Evolutionary conservation across 495 filamentous ascomycete genomes (phyloP).

Genomic region (Thermothielavioides terrestris): DNA sequence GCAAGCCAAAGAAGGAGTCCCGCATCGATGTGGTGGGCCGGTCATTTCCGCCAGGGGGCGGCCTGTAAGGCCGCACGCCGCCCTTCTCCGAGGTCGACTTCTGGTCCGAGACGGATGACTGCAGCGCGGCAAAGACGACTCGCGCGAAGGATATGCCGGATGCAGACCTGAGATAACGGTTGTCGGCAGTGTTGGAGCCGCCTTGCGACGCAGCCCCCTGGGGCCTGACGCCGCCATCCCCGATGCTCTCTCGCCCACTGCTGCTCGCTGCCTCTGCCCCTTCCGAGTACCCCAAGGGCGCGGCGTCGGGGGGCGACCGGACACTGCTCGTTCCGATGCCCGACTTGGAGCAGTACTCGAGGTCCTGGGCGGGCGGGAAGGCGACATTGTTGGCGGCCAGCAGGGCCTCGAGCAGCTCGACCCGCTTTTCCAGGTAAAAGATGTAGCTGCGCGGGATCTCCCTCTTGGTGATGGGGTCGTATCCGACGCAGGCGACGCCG

Average conservation of each 20-base stretch:
- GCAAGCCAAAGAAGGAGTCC: constrained; percentile 90
- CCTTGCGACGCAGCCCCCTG: constrained; percentile 64
- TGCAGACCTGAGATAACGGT: constrained; percentile 73
- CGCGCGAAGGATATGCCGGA: constrained; percentile 91
- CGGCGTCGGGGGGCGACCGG: constrained; percentile 35
- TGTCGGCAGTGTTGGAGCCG: constrained; percentile 64
- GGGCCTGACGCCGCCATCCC: constrained; percentile 23
- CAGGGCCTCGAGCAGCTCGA: constrained; percentile 74
- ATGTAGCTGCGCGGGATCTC: constrained; percentile 93
- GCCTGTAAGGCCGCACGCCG: constrained; percentile 36
- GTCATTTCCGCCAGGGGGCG: constrained; percentile 11
- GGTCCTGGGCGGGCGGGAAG: constrained; percentile 66
- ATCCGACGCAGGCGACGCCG: constrained; percentile 79
- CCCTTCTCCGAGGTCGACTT: constrained; percentile 46
- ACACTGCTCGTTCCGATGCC: constrained; percentile 35
- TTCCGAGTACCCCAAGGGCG: constrained; percentile 14
- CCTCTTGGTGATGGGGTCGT: constrained; percentile 90
- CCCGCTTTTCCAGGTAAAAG: constrained; percentile 81
- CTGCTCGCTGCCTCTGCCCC: constrained; percentile 18
- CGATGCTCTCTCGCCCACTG: constrained; percentile 32
- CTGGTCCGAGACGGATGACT: constrained; percentile 71
- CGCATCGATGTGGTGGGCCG: constrained; percentile 66
- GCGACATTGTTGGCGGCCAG: constrained; percentile 59
- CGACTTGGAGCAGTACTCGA: constrained; percentile 59
- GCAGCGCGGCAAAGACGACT: constrained; percentile 90